phyloP scores from a whole-genome alignment of 331 rosid species.

The Pyrus hybrid region DNA sequence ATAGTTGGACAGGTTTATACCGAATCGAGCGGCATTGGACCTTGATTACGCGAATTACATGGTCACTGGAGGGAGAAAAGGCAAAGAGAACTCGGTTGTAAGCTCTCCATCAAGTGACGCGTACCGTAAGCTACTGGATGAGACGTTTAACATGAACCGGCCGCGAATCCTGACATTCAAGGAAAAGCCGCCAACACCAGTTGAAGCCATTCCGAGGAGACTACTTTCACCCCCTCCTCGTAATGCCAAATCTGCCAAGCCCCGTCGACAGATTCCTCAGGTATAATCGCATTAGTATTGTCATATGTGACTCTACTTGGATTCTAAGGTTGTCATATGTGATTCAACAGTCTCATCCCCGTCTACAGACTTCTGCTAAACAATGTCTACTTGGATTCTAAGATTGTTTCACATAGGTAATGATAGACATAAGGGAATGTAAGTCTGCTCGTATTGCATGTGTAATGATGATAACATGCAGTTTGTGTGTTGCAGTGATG shows the following conservation, averaged over 20 bases:
- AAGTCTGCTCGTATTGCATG: not conserved
- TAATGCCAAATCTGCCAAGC: conserved; percentile 22
- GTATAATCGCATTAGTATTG: conserved; percentile 2
- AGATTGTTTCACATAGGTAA: not conserved
- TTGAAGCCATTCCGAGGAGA: conserved; percentile 30
- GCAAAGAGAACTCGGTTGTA: conserved; percentile 24
- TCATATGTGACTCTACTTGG: not conserved
- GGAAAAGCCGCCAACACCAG: conserved; percentile 39
- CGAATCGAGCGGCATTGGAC: conserved; percentile 49
- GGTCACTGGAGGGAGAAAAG: conserved; percentile 38
- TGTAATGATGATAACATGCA: not conserved
- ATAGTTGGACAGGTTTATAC: conserved; percentile 67
- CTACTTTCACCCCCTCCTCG: conserved; percentile 29
- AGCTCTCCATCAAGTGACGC: conserved; percentile 43
- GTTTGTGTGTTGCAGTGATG: not conserved
- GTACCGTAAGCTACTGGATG: conserved; percentile 38
- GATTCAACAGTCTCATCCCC: too few relatives aligned
- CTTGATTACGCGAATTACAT: conserved; percentile 40
- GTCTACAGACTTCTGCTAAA: too few relatives aligned
- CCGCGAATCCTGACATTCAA: conserved; percentile 61
- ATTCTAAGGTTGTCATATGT: too few relatives aligned
- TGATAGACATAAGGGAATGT: not conserved
- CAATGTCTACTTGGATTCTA: too few relatives aligned
- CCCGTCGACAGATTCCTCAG: conserved; percentile 49
- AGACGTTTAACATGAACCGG: conserved; percentile 42